phyloP scores from a whole-genome alignment of 345 rosid genomes.

The Corchorus olitorius region DNA sequence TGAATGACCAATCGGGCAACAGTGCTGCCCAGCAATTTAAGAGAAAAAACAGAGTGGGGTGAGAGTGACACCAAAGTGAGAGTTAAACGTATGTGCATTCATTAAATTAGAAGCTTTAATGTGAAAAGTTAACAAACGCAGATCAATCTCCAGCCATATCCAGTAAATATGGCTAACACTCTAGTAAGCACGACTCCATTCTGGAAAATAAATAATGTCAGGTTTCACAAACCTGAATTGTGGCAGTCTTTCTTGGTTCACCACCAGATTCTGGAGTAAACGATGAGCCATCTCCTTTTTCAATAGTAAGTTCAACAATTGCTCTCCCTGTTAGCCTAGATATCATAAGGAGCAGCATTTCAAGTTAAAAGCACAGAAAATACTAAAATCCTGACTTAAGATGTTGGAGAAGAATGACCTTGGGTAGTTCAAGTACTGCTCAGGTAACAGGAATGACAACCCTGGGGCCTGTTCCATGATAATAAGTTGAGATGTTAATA shows the following conservation, averaged over 20 bases:
- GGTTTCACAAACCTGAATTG: slow-evolving; percentile 58
- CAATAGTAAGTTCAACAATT: slow-evolving; percentile 72
- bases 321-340: slow-evolving; percentile 87
- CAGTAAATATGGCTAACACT: neutral
- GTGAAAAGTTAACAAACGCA: neutral
- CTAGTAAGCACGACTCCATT: neutral
- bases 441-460: slow-evolving; percentile 86
- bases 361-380: slow-evolving; percentile 9
- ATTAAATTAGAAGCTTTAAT: neutral
- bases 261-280: slow-evolving; percentile 87
- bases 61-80: too few species aligned
- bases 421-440: slow-evolving; percentile 81
- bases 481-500: slow-evolving; percentile 21
- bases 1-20: neutral
- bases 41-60: too few species aligned
- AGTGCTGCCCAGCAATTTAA: too few species aligned
- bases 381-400: neutral
- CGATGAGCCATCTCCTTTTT: slow-evolving; percentile 77
- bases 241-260: slow-evolving; percentile 64
- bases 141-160: neutral
- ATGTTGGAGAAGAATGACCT: slow-evolving; percentile 48
- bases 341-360: slow-evolving; percentile 24
- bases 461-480: slow-evolving; percentile 83
- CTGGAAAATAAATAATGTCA: neutral
- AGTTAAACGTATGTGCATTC: too few species aligned